Percentiles rank a stretch among this genome's conserved stretches.
Evolutionary conservation across 139 green algal species (phyloP).

Genomic region (Chlorella sorokiniana): DNA sequence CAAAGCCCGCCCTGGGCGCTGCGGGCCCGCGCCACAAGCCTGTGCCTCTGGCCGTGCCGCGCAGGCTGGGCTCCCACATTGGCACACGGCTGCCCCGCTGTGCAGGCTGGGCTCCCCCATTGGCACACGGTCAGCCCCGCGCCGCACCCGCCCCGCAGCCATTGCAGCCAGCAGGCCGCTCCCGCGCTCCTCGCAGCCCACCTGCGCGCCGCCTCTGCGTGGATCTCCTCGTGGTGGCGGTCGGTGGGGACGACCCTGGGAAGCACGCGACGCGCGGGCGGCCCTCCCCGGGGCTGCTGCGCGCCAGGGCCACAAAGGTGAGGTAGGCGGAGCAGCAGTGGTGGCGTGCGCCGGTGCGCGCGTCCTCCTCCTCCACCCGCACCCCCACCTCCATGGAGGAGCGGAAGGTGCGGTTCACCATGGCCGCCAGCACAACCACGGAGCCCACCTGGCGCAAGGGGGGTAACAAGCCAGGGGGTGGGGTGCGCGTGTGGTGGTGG

Average conservation of each 20-base stretch:
- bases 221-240: conserved; percentile 39
- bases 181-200: conserved; percentile 4
- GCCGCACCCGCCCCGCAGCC: too few species aligned
- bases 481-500: not conserved
- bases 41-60: too few species aligned
- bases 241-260: conserved; percentile 54
- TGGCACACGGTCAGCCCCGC: too few species aligned
- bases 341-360: conserved; percentile 63
- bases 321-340: conserved; percentile 87
- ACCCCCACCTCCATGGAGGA: conserved; percentile 78
- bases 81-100: too few species aligned
- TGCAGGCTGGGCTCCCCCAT: too few species aligned
- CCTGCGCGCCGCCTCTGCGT: conserved; percentile 53
- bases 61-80: too few species aligned
- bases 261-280: conserved; percentile 13
- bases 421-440: conserved; percentile 80
- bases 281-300: not conserved
- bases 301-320: conserved; percentile 72
- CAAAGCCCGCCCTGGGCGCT: too few species aligned
- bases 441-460: conserved; percentile 38
- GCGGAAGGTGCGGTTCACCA: conserved; percentile 81
- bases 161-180: too few species aligned
- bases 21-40: too few species aligned
- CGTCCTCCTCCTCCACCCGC: conserved; percentile 80
- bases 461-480: not conserved